Evolutionary conservation across 176 grass and related monocot species (phyloP), one percentile per base, ranked within the genome.

Genomic region (Oryza meyeriana): DNA sequence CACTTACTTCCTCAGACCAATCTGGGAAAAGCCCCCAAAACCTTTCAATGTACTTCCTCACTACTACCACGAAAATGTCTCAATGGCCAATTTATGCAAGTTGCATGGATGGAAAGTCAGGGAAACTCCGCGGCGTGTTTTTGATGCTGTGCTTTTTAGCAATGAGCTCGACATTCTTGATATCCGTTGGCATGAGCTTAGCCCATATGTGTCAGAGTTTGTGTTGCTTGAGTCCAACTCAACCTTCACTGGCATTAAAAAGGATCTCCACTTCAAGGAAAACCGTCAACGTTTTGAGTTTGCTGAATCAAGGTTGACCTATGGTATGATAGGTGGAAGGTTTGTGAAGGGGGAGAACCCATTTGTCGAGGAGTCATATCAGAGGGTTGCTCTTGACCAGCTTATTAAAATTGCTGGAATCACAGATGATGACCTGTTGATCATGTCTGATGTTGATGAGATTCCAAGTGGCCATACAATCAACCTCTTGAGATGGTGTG

Each of bases 361-460:
- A 34, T 97, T 97, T 66, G 94, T 97, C 14, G 94, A 97, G 78
- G 94, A 97, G 39, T 97, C 94, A 0, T 97, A 97, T 79, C 94
- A 97, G 69, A 81, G 94, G 81, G 94, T 97, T 62, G 89, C 91
- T 31, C 78, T 97, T 0, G 94, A 97, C 57, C 94, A 86, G 81
- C 88, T 97, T 45, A 93, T 97, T 34, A 94, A 75, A 45, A 91
- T 97, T 26, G 91, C 91, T 10, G 91, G 94, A 44, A 94, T 97
- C 75, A 75, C 57, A 0, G 87, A 94, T 25, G 91, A 97, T 40
- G 94, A 97, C 77, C 79, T 97, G 82, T 81, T 97, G 81, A 97
- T 97, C 78, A 97, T 97, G 94, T 97, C 94, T 17, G 94, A 97
- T 85, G 94, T 89, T 62, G 94, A 97, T 41, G 94, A 97, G 85